Evolutionary conservation across 768 basidiomycete species (phyloP).

Genomic region (Pulveroboletus sp.): DNA sequence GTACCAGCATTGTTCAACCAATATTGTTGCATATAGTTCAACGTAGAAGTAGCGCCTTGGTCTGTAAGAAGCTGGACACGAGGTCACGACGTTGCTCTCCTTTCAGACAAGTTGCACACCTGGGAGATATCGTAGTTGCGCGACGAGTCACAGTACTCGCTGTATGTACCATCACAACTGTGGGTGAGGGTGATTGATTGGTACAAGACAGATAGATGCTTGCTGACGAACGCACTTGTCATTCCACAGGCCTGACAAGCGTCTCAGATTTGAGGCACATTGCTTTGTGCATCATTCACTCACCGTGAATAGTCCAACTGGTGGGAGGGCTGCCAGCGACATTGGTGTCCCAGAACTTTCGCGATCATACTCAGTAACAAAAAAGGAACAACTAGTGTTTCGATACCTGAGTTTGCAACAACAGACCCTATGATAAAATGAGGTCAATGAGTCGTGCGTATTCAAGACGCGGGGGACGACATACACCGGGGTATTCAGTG

Average conservation of each 20-base stretch:
- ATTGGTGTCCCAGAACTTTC: conserved; percentile 69
- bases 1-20: conserved; percentile 60
- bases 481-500: conserved; percentile 60
- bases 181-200: neutral
- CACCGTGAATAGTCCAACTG: conserved; percentile 75
- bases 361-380: neutral
- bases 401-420: conserved; percentile 51
- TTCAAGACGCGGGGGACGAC: conserved; percentile 17
- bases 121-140: conserved; percentile 42
- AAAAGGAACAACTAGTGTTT: neutral
- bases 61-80: conserved; percentile 44
- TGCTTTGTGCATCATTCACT: conserved; percentile 11
- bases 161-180: conserved; percentile 51
- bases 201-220: neutral
- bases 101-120: conserved; percentile 24
- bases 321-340: conserved; percentile 57
- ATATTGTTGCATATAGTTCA: conserved; percentile 55
- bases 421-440: conserved; percentile 42
- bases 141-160: conserved; percentile 36
- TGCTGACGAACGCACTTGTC: conserved; percentile 42
- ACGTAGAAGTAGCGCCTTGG: conserved; percentile 55
- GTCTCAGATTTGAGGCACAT: conserved; percentile 1
- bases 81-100: neutral
- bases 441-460: neutral
- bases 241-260: conserved; percentile 54